phyloP scores from a whole-genome alignment of 2,329 filamentous ascomycete genomes.

The Pseudocercospora macadamiae region DNA sequence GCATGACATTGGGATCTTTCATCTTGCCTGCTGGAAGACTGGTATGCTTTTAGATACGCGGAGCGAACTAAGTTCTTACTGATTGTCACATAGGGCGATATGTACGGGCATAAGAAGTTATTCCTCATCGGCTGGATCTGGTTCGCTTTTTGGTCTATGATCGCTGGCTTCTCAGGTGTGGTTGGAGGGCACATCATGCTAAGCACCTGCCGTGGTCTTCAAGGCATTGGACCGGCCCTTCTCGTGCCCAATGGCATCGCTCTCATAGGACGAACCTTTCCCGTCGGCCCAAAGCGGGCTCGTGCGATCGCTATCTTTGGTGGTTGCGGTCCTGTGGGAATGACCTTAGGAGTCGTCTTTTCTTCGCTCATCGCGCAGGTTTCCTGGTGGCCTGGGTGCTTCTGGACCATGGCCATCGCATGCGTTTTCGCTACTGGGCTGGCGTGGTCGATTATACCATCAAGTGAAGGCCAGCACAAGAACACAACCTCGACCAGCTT shows the following conservation, averaged over 20 bases:
- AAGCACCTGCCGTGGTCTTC: slow-evolving; percentile 41
- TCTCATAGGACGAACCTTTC: slow-evolving; percentile 39
- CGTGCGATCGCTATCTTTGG: slow-evolving; percentile 43
- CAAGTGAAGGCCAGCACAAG: slow-evolving; percentile 10
- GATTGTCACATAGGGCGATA: slow-evolving; percentile 37
- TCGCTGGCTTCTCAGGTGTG: slow-evolving; percentile 43
- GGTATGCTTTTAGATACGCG: neutral
- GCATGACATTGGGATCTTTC: slow-evolving; percentile 47
- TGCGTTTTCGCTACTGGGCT: slow-evolving; percentile 23
- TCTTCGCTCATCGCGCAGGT: slow-evolving; percentile 38
- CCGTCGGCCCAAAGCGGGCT: slow-evolving; percentile 39
- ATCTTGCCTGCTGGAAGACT: slow-evolving; percentile 48
- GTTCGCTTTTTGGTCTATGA: slow-evolving; percentile 43
- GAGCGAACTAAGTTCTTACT: too few relatives aligned
- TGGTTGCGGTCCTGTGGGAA: slow-evolving; percentile 38
- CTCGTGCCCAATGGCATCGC: slow-evolving; percentile 43
- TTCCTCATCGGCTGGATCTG: slow-evolving; percentile 44
- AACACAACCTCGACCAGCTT: slow-evolving; percentile 18
- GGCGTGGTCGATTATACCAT: slow-evolving; percentile 30
- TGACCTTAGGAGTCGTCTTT: slow-evolving; percentile 37
- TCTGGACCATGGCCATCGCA: slow-evolving; percentile 32
- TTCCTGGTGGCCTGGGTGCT: slow-evolving; percentile 38
- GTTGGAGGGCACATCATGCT: slow-evolving; percentile 37
- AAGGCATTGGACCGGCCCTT: slow-evolving; percentile 44
- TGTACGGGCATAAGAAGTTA: slow-evolving; percentile 45